Evolutionary conservation across 495 filamentous ascomycete species (phyloP), one percentile per base, ranked within the genome.

Genomic region (Xylaria castorea): DNA sequence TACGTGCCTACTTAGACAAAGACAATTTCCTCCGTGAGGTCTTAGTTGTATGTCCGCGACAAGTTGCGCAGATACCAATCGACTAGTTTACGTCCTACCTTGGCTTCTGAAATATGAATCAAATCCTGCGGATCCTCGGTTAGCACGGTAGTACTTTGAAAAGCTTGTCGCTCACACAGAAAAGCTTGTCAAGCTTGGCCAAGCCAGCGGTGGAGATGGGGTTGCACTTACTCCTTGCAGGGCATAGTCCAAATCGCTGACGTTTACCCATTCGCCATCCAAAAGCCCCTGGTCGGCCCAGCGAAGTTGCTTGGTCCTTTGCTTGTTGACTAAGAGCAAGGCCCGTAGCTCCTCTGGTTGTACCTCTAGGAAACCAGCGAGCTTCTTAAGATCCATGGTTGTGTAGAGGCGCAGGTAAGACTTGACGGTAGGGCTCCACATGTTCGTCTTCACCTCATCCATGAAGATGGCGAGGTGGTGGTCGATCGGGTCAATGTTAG

Each of bases 41-140:
- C 70, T 75, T 75, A 82, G 75, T 83, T 82, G 85, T 99, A 99
- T 62, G 94, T 97, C 76, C 96, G 91, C 58, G 94, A 91, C 77
- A 99, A 87, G 85, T 99, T 99, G 77, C 97, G 91, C 78, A 99
- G 89, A 83, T 99, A 99, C 96, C 96, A 99, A 85, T 99, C 96
- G 69, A 98, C 95, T 79, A 99, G 84, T 83, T 95, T 95, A 73
- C 96, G 89, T 73, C 96, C 97, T 62, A 97, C 94, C 90, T 99
- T 99, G 70, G 95, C 97, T 85, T 99, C 96, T 58, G 95, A 97
- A 75, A 98, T 94, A 83, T 99, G 96, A 80, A 99, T 98, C 72
- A 99, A 85, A 82, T 98, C 97, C 85, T 93, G 73, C 48, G 66
- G 48, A 18, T 65, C 34, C 44, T 51, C 40, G 70, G 55, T 82